Evolutionary conservation across 1,284 basidiomycete species (phyloP), one percentile per base, ranked within the genome.

Genomic region (Hypsizygus ulmarius): DNA sequence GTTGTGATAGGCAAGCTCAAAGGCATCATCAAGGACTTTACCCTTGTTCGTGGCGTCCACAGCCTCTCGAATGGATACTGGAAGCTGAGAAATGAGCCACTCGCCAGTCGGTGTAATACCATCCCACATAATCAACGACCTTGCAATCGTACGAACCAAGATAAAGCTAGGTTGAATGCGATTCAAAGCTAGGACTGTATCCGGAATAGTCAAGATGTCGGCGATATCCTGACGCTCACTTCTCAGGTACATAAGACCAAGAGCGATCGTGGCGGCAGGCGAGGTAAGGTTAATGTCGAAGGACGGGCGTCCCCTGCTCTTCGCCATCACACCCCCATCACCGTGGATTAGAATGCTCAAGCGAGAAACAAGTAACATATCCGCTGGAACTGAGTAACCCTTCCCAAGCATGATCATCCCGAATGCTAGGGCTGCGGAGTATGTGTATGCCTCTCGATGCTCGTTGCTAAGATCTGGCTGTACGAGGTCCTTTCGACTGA

Each of bases 391-490:
- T 3, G 78, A 72, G 0, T 84, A 80, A 0, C 93, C 93, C 57
- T 85, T 87, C 5, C 92, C 94, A 4, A 99, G 79, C 87, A 97
- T 95, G 65, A 97, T 89, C 78, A 97, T 88, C 0, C 97, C 97
- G 61, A 97, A 97, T 0, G 90, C 85, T 36, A 97, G 78, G 3
- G 90, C 91, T 1, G 93, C 87, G 1, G 91, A 82, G 55, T 94
- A 85, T 0, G 93, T 90, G 64, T 98, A 99, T 0, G 93, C 87
- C 63, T 99, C 97, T 28, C 90, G 81, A 62, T 91, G 82, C 52
- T 93, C 90, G 54, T 85, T 86, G 58, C 83, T 90, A 32, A 88
- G 73, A 55, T 97, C 92, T 0, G 88, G 82, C 48, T 86, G 87
- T 2, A 82, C 78, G 16, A 95, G 78, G 58, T 92, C 86, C 48